Conservation (phyloP, 2,329 filamentous ascomycete genomes). For the Arthroderma sp. region DNA sequence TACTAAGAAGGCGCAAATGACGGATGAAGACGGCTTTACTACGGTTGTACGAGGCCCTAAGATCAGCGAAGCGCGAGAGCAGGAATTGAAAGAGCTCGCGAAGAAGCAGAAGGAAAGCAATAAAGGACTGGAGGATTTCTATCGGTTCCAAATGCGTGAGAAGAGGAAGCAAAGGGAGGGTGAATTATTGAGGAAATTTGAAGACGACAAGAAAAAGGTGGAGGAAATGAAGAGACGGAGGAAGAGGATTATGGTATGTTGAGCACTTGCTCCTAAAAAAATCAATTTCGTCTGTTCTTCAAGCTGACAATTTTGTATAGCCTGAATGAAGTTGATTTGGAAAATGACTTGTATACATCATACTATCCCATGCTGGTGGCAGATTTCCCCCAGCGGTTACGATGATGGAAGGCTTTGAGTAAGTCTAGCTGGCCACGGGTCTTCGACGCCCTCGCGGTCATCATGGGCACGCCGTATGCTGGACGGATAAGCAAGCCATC, state of each 20-base stretch:
- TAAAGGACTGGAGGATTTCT: slow-evolving; percentile 59
- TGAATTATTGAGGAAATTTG: slow-evolving; percentile 57
- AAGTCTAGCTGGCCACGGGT: no score
- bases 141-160: slow-evolving; percentile 71
- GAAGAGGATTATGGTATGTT: slow-evolving; percentile 43
- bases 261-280: neutral
- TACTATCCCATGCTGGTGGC: no score
- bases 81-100: slow-evolving; percentile 52
- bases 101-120: slow-evolving; percentile 51
- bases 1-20: slow-evolving; percentile 57
- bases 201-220: slow-evolving; percentile 61
- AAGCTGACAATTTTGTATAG: slow-evolving; percentile 1
- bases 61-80: slow-evolving; percentile 56
- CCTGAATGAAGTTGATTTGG: slow-evolving; percentile 5
- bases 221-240: slow-evolving; percentile 56
- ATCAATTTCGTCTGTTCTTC: neutral
- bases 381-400: no score
- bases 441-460: no score
- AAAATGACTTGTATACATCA: no score
- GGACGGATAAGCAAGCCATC: no score
- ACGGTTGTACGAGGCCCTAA: slow-evolving; percentile 72
- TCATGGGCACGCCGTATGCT: no score
- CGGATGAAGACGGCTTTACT: slow-evolving; percentile 90
- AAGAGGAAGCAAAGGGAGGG: slow-evolving; percentile 62
- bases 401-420: no score